Evolutionary conservation across 2,329 filamentous ascomycete genomes (phyloP).

Genomic region (Colletotrichum salicis): DNA sequence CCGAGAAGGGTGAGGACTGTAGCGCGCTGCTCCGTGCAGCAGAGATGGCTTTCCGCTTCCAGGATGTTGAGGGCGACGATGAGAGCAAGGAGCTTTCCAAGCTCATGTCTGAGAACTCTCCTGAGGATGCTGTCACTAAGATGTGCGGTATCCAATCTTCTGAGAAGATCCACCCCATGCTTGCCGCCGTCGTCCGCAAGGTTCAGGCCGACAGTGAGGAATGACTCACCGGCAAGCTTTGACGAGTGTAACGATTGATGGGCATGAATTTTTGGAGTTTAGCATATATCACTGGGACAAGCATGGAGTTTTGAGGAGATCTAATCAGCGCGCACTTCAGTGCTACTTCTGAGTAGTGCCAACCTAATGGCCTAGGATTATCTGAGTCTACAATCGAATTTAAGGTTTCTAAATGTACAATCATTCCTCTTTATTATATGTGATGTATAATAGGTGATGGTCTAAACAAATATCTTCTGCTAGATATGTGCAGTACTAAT

Average conservation of each 20-base stretch:
- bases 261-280: constrained; percentile 14
- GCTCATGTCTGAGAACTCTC: constrained; percentile 79
- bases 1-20: constrained; percentile 80
- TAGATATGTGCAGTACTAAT: no score
- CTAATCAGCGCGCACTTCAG: not conserved
- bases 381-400: no score
- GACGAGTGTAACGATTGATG: constrained; percentile 20
- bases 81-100: constrained; percentile 88
- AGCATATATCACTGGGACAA: constrained; percentile 29
- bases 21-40: constrained; percentile 81
- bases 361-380: not conserved
- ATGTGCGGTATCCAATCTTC: constrained; percentile 82
- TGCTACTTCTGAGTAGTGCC: not conserved
- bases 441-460: no score
- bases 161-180: constrained; percentile 81
- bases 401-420: not conserved
- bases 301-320: constrained; percentile 13
- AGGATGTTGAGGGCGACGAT: constrained; percentile 90
- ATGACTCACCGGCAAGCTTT: constrained; percentile 46
- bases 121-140: constrained; percentile 81
- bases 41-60: constrained; percentile 95
- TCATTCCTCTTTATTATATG: no score
- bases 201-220: constrained; percentile 76
- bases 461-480: no score
- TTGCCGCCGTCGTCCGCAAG: constrained; percentile 82